These are phyloP conservation scores for Psilocybe mexicana DNA, from an alignment of 1,284 basidiomycete species.

Conservation along the genomic window DNA sequence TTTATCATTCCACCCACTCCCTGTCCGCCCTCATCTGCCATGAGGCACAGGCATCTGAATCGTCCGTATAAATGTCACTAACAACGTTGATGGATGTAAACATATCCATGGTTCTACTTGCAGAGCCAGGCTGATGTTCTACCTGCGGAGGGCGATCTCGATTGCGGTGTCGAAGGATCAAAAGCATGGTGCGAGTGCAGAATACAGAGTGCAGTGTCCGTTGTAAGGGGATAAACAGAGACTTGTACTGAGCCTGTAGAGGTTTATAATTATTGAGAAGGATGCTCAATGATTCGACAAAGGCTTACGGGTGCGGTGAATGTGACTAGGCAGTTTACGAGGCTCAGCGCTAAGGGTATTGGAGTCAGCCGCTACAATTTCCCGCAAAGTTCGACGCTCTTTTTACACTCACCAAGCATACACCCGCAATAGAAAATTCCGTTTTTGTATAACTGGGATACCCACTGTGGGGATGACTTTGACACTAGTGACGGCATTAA, in stretches of 20 bases:
- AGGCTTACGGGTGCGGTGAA: not conserved
- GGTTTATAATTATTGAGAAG: not conserved
- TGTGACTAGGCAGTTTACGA: not conserved
- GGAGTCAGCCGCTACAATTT: not conserved
- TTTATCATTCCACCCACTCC: not conserved
- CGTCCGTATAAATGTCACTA: too few relatives aligned
- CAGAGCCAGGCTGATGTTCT: not conserved
- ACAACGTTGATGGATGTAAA: not conserved
- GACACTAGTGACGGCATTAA: not conserved
- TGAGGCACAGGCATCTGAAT: too few relatives aligned
- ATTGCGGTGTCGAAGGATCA: constrained; percentile 4
- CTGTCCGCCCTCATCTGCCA: not conserved
- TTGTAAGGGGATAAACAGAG: not conserved
- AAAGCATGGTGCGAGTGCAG: constrained; percentile 1
- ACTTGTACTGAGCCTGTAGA: not conserved
- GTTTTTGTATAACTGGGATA: constrained; percentile 5
- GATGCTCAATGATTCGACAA: not conserved
- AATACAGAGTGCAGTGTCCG: constrained; percentile 5
- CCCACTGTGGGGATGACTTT: not conserved
- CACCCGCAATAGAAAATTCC: constrained; percentile 5
- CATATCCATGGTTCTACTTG: not conserved
- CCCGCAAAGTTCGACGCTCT: not conserved
- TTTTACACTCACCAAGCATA: constrained; percentile 1
- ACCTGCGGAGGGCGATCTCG: not conserved
- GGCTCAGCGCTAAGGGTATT: not conserved